Conservation (phyloP, 768 basidiomycete species). For the Tulasnella sp. region DNA sequence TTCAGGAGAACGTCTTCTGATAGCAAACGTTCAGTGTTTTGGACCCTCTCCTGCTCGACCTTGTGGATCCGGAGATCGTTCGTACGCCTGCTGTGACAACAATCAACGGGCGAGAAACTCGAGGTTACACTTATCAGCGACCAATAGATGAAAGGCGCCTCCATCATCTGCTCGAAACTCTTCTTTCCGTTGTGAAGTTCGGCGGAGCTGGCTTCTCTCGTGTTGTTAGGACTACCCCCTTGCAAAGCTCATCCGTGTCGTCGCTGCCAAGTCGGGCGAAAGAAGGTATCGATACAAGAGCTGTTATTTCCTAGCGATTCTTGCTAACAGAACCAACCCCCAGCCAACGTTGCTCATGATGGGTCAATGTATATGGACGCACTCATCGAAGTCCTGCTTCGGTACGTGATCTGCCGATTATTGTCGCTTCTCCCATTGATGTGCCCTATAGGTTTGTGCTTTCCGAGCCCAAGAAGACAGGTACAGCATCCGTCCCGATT, state of each 20-base stretch:
- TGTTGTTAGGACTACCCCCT: conserved; percentile 48
- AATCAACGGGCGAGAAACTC: conserved; percentile 54
- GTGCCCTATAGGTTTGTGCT: conserved; percentile 47
- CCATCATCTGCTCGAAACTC: conserved; percentile 61
- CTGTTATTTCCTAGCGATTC: neutral
- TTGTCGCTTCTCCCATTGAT: conserved; percentile 15
- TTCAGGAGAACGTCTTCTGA: conserved; percentile 1
- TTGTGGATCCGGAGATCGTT: conserved; percentile 58
- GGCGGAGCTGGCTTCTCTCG: conserved; percentile 84
- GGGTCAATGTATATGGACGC: conserved; percentile 59
- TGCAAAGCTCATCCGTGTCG: conserved; percentile 54
- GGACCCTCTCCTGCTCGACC: conserved; percentile 72
- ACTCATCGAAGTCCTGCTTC: conserved; percentile 57
- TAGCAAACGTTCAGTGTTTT: conserved; percentile 47
- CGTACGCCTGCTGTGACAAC: conserved; percentile 39
- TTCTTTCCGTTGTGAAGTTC: conserved; percentile 68
- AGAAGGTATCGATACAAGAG: conserved; percentile 32
- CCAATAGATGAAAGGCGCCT: conserved; percentile 67
- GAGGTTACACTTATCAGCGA: conserved; percentile 55
- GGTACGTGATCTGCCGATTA: conserved; percentile 31
- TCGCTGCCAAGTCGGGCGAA: conserved; percentile 53
- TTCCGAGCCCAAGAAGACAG: conserved; percentile 53
- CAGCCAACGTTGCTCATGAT: conserved; percentile 31
- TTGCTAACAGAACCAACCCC: conserved; percentile 17
- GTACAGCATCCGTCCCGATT: conserved; percentile 42